Evolutionary conservation across 2,329 filamentous ascomycete genomes (phyloP).

Genomic region (Seiridium unicorne): DNA sequence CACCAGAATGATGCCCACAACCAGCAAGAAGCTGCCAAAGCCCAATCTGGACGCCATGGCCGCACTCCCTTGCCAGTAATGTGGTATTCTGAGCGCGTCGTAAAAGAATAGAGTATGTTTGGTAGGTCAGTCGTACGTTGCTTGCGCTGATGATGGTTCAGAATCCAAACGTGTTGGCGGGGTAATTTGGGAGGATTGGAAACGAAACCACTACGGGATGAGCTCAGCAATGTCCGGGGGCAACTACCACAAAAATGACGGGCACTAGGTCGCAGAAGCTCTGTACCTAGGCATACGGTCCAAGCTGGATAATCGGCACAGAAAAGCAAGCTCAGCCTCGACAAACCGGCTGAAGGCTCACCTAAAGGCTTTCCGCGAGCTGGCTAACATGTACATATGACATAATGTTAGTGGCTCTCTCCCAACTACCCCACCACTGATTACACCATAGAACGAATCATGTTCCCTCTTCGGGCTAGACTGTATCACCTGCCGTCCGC

Average conservation of each 20-base stretch:
- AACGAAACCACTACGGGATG: neutral
- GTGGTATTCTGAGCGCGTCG: no score
- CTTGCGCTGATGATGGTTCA: neutral
- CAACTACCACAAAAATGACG: no score
- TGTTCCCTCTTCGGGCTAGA: no score
- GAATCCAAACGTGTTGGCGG: neutral
- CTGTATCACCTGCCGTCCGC: no score
- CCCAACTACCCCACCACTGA: neutral
- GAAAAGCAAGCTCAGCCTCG: neutral
- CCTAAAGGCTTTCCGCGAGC: neutral
- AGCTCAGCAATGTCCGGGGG: neutral
- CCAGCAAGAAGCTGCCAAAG: conserved; percentile 51
- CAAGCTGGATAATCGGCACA: neutral
- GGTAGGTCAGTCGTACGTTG: neutral
- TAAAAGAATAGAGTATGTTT: neutral
- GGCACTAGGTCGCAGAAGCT: no score
- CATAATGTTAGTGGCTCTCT: neutral
- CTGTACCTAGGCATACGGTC: neutral
- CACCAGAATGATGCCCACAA: conserved; percentile 52
- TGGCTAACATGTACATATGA: neutral
- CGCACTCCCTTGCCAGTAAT: neutral
- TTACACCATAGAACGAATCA: no score
- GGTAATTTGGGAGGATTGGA: neutral
- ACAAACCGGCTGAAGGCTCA: neutral
- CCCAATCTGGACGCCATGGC: conserved; percentile 47